These are phyloP conservation scores for Hypoxylon sp. DNA, from an alignment of 2,329 filamentous ascomycete genomes.

Conservation along the genomic window DNA sequence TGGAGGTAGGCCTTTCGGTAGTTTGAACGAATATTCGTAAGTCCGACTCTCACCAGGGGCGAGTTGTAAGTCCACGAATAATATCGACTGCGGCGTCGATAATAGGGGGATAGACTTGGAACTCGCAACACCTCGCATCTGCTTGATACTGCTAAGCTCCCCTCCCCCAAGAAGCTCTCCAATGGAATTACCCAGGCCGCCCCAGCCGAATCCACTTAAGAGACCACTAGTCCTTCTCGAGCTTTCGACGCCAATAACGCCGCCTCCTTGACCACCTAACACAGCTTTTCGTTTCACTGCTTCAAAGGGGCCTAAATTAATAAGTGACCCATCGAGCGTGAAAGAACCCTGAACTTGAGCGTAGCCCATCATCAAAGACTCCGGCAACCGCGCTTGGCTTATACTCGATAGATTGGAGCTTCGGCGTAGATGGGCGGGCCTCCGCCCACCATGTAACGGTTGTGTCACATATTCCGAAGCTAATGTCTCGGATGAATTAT, in stretches of 20 bases:
- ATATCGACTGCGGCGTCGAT: constrained; percentile 93
- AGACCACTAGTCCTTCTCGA: constrained; percentile 82
- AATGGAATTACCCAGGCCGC: constrained; percentile 86
- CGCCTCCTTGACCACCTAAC: constrained; percentile 86
- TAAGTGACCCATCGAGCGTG: constrained; percentile 88
- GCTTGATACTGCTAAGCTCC: constrained; percentile 92
- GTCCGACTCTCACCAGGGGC: constrained; percentile 89
- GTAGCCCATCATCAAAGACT: constrained; percentile 97
- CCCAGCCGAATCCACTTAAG: constrained; percentile 88
- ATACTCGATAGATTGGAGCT: constrained; percentile 59
- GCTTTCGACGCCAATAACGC: constrained; percentile 84
- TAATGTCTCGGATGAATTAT: constrained; percentile 93
- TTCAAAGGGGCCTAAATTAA: constrained; percentile 91
- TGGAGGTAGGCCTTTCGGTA: constrained; percentile 91
- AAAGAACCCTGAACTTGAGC: constrained; percentile 95
- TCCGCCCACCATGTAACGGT: constrained; percentile 53
- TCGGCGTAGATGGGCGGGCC: constrained; percentile 62
- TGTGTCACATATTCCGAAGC: constrained; percentile 87
- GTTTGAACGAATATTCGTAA: constrained; percentile 86
- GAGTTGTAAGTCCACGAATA: constrained; percentile 93
- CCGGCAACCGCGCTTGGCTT: constrained; percentile 67
- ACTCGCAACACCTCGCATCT: constrained; percentile 90
- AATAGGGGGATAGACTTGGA: constrained; percentile 89
- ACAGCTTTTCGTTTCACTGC: constrained; percentile 96
- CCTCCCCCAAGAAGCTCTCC: constrained; percentile 87